Percentiles rank a stretch among this genome's conserved stretches.
phyloP scores from a whole-genome alignment of 495 filamentous ascomycete genomes.

The Trichocladium uniseriatum region DNA sequence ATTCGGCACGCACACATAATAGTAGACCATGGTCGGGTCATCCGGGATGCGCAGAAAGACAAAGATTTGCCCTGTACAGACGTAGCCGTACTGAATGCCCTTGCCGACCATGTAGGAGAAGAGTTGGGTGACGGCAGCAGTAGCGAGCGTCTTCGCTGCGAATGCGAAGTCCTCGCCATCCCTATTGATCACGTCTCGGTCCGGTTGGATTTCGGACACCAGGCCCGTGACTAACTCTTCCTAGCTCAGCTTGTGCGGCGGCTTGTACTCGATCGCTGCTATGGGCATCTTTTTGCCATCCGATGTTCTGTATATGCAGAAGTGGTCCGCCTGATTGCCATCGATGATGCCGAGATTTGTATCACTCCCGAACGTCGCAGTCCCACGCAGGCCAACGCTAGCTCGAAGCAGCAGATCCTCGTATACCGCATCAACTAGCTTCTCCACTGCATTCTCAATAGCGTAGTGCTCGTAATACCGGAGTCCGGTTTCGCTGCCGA shows the following conservation, averaged over 20 bases:
- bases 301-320: slow-evolving; percentile 33
- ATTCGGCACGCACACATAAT: slow-evolving; percentile 32
- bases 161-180: slow-evolving; percentile 19
- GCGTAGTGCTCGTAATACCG: slow-evolving; percentile 21
- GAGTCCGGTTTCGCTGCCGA: slow-evolving; percentile 26
- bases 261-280: slow-evolving; percentile 36
- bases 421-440: slow-evolving; percentile 20
- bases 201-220: slow-evolving; percentile 20
- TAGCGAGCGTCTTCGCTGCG: slow-evolving; percentile 20
- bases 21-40: slow-evolving; percentile 32
- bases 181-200: slow-evolving; percentile 25
- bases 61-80: slow-evolving; percentile 39
- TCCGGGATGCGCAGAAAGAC: slow-evolving; percentile 40
- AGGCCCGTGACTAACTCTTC: slow-evolving; percentile 24
- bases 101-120: slow-evolving; percentile 42
- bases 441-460: slow-evolving; percentile 25
- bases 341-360: slow-evolving; percentile 22
- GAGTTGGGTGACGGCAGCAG: slow-evolving; percentile 37
- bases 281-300: slow-evolving; percentile 21
- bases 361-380: slow-evolving; percentile 30
- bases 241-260: slow-evolving; percentile 34
- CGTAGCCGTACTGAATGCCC: slow-evolving; percentile 36
- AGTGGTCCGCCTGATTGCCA: slow-evolving; percentile 31
- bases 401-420: slow-evolving; percentile 20
- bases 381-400: slow-evolving; percentile 18